Evolutionary conservation across 768 basidiomycete species (phyloP).

Genomic region (Russula griseocarnosa): DNA sequence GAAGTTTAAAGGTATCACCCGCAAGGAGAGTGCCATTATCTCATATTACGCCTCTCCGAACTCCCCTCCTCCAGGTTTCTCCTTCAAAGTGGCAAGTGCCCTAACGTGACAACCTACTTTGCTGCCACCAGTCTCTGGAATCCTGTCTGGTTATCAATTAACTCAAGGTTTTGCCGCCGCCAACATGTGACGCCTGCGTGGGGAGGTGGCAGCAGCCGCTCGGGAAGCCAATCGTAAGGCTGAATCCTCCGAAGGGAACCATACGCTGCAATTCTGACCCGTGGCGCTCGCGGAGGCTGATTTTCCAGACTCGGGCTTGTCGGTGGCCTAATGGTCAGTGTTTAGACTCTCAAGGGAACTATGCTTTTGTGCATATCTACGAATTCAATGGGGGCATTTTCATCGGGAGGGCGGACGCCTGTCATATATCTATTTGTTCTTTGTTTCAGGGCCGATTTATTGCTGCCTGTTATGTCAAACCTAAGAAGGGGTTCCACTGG

Average conservation of each 20-base stretch:
- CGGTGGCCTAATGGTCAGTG: constrained; percentile 12
- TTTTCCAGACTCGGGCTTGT: constrained; percentile 21
- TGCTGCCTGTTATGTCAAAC: constrained; percentile 25
- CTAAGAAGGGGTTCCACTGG: constrained; percentile 16
- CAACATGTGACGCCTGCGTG: constrained; percentile 38
- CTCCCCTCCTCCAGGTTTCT: not conserved
- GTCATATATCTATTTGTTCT: constrained; percentile 16
- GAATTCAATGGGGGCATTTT: constrained; percentile 6
- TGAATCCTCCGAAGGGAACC: constrained; percentile 6
- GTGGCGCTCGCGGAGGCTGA: constrained; percentile 22
- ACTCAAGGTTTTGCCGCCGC: constrained; percentile 53
- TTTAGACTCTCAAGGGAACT: constrained; percentile 7
- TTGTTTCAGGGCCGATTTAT: constrained; percentile 24
- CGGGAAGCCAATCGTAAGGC: constrained; percentile 19
- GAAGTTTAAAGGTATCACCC: too few species aligned
- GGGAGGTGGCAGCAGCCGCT: constrained; percentile 20
- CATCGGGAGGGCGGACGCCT: constrained; percentile 10
- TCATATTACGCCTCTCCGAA: constrained; percentile 8
- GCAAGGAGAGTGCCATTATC: not conserved
- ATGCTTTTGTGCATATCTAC: constrained; percentile 13
- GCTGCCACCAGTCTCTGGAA: constrained; percentile 52
- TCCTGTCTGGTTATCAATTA: constrained; percentile 69
- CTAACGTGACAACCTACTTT: constrained; percentile 19
- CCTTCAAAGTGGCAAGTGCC: not conserved
- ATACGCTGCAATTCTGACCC: constrained; percentile 17